phyloP scores from a whole-genome alignment of 2,329 filamentous ascomycete genomes.

The Amauroascus niger region DNA sequence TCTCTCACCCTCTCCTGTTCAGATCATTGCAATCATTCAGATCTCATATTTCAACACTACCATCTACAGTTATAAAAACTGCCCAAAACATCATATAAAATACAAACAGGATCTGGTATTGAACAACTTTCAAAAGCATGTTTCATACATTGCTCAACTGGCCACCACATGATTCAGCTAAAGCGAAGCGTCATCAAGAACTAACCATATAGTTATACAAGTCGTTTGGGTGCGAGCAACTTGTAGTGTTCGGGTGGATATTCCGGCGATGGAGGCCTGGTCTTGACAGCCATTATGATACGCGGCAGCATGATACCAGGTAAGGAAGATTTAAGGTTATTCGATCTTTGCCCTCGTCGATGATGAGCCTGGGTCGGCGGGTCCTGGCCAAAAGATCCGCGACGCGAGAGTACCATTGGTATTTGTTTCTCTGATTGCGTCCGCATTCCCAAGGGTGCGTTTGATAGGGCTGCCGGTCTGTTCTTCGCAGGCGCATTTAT shows the following conservation, averaged over 20 bases:
- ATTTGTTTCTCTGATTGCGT: neutral
- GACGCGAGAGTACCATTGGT: neutral
- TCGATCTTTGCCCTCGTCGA: neutral
- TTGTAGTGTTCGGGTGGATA: neutral
- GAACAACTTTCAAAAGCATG: too few relatives aligned
- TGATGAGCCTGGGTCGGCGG: neutral
- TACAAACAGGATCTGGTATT: too few relatives aligned
- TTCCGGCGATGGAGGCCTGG: neutral
- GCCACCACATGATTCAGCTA: neutral
- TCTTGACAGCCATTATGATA: constrained; percentile 1
- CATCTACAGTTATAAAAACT: too few relatives aligned
- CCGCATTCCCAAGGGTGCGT: neutral
- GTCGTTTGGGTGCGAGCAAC: neutral
- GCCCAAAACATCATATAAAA: too few relatives aligned
- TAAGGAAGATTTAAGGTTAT: neutral
- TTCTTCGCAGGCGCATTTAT: neutral
- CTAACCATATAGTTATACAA: neutral
- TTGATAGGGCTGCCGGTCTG: neutral
- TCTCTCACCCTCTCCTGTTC: too few relatives aligned
- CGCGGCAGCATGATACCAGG: neutral
- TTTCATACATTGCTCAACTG: too few relatives aligned
- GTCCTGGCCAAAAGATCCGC: neutral
- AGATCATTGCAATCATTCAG: too few relatives aligned
- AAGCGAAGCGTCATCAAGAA: neutral
- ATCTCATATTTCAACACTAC: too few relatives aligned